Percentiles rank a stretch among this genome's conserved stretches.
phyloP scores from a whole-genome alignment of 108 stramenopile species.

The Nannochloropsis gaditana region DNA sequence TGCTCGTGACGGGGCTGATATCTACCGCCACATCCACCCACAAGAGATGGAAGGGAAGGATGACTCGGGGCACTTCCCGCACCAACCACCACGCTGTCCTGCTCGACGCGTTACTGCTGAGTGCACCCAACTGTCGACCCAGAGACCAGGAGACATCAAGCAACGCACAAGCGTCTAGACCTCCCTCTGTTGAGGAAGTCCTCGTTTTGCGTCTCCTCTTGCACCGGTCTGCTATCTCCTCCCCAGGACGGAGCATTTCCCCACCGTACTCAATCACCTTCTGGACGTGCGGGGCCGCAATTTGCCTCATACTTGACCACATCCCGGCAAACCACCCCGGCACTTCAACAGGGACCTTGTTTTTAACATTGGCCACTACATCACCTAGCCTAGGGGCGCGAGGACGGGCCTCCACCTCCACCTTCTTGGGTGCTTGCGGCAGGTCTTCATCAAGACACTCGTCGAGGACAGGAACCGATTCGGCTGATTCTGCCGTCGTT shows the following conservation, averaged over 20 bases:
- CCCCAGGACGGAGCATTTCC: not conserved
- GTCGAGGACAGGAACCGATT: not conserved
- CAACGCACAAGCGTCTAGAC: constrained; percentile 8
- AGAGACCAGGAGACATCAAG: not conserved
- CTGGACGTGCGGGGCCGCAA: not conserved
- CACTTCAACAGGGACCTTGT: not conserved
- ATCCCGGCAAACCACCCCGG: not conserved
- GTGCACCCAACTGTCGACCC: constrained; percentile 5
- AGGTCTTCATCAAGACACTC: not conserved
- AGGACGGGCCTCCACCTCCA: constrained; percentile 1
- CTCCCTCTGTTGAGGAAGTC: not conserved
- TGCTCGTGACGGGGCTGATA: not conserved
- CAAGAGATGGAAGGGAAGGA: not conserved
- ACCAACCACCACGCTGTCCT: not conserved
- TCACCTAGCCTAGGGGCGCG: not conserved
- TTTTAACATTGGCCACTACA: not conserved
- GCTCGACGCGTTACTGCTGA: not conserved
- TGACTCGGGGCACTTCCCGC: constrained; percentile 6
- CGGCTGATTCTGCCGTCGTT: too few species aligned
- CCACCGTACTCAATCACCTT: not conserved
- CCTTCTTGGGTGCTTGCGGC: not conserved
- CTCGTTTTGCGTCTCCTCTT: not conserved
- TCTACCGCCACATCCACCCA: not conserved
- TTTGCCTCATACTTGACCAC: not conserved
- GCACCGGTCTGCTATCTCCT: not conserved